Evolutionary conservation across 2,329 filamentous ascomycete genomes (phyloP), one percentile per base, ranked within the genome.

Genomic region (Uncinocarpus reesii): DNA sequence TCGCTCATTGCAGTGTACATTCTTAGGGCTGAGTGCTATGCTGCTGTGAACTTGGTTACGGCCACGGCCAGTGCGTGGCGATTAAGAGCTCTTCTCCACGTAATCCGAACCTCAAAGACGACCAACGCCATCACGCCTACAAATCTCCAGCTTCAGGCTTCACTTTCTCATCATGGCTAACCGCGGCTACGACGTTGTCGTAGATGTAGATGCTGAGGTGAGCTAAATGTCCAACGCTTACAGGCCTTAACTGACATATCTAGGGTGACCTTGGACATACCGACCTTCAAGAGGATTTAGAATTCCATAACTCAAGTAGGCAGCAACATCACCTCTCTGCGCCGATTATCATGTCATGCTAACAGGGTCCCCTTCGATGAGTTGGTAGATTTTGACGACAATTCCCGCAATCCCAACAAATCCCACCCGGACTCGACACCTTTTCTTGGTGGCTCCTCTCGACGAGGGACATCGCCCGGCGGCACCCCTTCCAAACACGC

Each of bases 241-340:
- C 38, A 28, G 13, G 21, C 7, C 7, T 44, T 36, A 34, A 59
- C 47, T 48, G 40, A 48, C 35, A 40, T 4, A 21, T 40, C 51
- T 65, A 96, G 89, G 90, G 90, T 62, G 92, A 98, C 70, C 81
- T 98, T 64, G 92, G 92, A 61, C 89, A 95, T 71, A 98, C 92
- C 49, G 92, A 98, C 68, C 83, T 98, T 20, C 88, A 95, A 74
- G 90, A 95, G 68, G 92, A 96, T 70, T 88, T 98, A 65, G 92
- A 96, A 77, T 98, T 98, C 73, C 92, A 98, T 76, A 85, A 81
- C 63, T 95, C 89, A 56, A 81, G 79, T 81, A 70, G 57, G 71
- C 59, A 34, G 36, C 35, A 36, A 28, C 48, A 15, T 32, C 34
- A 20, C 23, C 28, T 52, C 35, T 29, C 20, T 36, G 38, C 2